Conservation (phyloP, 78 protist species). For the Dictyostelium discoideum region dicty_2.7 NC_007091.3:1163501-1164000, state of each 20-base stretch:
- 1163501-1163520: slow-evolving; percentile 17
- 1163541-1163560: neutral
- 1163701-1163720: neutral
- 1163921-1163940: neutral
- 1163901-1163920: neutral
- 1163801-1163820: slow-evolving; percentile 22
- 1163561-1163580: slow-evolving; percentile 4
- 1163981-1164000: neutral
- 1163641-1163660: neutral
- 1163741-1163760: slow-evolving; percentile 30
- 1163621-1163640: neutral
- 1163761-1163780: slow-evolving; percentile 9
- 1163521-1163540: slow-evolving; percentile 1
- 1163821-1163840: neutral
- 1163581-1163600: neutral
- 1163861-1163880: slow-evolving; percentile 6
- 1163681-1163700: slow-evolving; percentile 7
- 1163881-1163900: neutral
- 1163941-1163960: neutral
- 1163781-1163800: slow-evolving; percentile 5
- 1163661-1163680: neutral
- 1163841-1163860: neutral
- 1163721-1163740: slow-evolving; percentile 7
- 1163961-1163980: neutral
- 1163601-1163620: neutral